Conservation (phyloP, 257 asterid genomes). For the Solanum etuberosum region DNA sequence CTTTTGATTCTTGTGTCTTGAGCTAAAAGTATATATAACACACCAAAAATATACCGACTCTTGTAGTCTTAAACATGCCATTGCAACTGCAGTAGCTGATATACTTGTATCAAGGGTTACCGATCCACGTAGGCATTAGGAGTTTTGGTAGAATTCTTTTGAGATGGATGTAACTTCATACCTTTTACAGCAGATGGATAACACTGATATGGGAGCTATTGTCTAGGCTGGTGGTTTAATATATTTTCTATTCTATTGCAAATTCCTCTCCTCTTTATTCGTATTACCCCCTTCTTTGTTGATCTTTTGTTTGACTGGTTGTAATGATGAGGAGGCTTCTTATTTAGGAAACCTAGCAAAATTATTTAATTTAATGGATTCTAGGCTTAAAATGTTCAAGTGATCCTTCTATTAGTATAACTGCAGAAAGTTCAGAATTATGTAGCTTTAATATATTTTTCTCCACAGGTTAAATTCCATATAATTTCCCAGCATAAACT, state of each 20-base stretch:
- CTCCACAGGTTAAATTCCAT: constrained; percentile 76
- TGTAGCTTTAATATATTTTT: background rate
- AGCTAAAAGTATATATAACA: background rate
- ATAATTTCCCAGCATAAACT: constrained; percentile 65
- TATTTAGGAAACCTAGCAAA: background rate
- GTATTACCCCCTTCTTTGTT: background rate
- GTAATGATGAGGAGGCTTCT: background rate
- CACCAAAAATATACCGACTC: background rate
- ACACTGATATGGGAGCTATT: background rate
- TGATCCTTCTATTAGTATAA: background rate
- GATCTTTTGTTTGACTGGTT: background rate
- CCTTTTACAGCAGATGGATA: background rate
- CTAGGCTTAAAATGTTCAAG: background rate
- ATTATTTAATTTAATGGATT: background rate
- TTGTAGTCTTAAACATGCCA: background rate
- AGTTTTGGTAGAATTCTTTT: background rate
- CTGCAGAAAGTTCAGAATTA: background rate
- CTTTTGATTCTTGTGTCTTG: background rate
- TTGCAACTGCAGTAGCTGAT: background rate
- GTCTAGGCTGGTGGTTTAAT: background rate
- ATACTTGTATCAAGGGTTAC: background rate
- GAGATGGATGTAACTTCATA: background rate
- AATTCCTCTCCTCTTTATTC: background rate
- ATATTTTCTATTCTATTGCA: too few relatives aligned
- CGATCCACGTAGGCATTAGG: background rate